A percentile compares a stretch with the other conserved stretches of the same genome.
phyloP scores from a whole-genome alignment of 169 alveolate species.

The Blepharisma undulans region DNA sequence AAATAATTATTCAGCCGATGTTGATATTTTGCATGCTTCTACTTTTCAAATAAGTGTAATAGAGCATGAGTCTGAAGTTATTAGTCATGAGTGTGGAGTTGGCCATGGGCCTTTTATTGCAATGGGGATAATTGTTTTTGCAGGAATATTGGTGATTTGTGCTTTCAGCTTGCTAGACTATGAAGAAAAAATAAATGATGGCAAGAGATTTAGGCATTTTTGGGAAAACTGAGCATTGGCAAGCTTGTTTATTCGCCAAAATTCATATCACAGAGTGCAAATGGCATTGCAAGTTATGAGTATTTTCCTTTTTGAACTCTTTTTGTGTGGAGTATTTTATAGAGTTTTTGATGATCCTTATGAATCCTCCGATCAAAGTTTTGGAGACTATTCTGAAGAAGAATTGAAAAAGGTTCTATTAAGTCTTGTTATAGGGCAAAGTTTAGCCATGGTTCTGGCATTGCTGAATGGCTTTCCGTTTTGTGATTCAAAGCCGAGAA shows the following conservation, averaged over 20 bases:
- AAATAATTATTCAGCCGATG: no score
- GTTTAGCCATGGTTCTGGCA: neutral
- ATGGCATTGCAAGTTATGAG: neutral
- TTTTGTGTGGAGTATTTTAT: neutral
- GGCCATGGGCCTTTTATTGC: no score
- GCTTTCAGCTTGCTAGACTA: no score
- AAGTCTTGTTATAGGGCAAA: neutral
- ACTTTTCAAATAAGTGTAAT: no score
- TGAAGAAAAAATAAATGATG: no score
- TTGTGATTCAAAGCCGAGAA: neutral
- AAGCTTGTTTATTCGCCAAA: neutral
- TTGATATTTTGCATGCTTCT: no score
- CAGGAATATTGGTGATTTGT: no score
- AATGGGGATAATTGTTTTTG: no score
- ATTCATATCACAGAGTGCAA: neutral
- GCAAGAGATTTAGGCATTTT: no score
- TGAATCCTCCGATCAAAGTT: neutral
- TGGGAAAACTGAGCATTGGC: neutral
- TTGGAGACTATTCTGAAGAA: neutral
- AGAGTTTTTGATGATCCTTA: neutral
- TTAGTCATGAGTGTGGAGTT: no score
- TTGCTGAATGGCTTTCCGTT: neutral
- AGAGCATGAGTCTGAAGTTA: no score
- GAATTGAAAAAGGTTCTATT: neutral
- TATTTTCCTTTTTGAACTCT: neutral